Conservation (phyloP, 352 stramenopile genomes). For the Peronospora farinosa region DNA sequence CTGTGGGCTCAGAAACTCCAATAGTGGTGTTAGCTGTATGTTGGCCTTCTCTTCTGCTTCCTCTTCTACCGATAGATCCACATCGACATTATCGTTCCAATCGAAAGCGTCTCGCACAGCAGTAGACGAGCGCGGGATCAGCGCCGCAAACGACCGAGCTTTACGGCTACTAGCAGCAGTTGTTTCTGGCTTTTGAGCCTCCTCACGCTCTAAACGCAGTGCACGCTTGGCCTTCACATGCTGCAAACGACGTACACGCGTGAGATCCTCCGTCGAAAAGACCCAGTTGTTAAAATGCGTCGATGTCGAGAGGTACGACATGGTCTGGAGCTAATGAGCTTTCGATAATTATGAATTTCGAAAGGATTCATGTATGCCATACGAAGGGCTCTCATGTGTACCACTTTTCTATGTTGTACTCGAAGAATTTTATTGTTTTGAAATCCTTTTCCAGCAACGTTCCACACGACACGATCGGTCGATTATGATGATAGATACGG, state of each 20-base stretch:
- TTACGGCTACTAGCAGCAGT: constrained; percentile 35
- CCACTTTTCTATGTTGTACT: no score
- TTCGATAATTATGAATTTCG: constrained; percentile 5
- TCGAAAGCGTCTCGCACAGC: constrained; percentile 57
- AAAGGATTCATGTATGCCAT: not conserved
- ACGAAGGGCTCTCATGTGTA: not conserved
- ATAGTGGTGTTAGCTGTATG: constrained; percentile 39
- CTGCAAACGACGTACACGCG: constrained; percentile 47
- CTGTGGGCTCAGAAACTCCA: constrained; percentile 53
- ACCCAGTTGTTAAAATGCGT: constrained; percentile 89
- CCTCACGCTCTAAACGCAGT: constrained; percentile 59
- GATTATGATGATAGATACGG: no score
- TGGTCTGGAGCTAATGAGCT: constrained; percentile 13
- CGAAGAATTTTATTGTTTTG: no score
- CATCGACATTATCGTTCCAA: constrained; percentile 66
- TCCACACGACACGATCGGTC: no score
- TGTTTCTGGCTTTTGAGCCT: constrained; percentile 27
- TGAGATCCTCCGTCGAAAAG: constrained; percentile 60
- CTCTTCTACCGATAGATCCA: constrained; percentile 39
- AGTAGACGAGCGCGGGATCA: constrained; percentile 59
- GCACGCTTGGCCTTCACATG: constrained; percentile 57
- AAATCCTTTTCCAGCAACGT: no score
- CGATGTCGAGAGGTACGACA: constrained; percentile 79
- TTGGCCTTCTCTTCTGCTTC: constrained; percentile 48
- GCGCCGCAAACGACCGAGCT: constrained; percentile 69